Base-by-base conservation (phyloP, 2,329 filamentous ascomycete species). In the Coniochaeta prunicola region DNA sequence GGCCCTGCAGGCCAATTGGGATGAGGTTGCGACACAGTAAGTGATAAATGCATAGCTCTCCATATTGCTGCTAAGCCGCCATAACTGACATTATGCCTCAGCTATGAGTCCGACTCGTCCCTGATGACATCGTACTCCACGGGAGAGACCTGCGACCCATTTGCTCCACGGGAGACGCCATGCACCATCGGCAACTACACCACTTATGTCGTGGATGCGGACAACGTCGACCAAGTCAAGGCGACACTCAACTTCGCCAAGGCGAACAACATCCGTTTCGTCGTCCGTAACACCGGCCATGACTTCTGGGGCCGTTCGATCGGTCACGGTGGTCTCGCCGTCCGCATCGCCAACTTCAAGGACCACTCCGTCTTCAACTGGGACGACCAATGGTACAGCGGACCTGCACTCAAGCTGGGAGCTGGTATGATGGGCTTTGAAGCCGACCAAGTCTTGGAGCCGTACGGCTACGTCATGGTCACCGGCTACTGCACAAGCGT, bases 211-310 rank as follows among this genome's bases (percentile, higher is more conserved):
- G 62, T 70, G 12, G 58, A 63, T 31, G 61, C 59, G n/a, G 34
- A 59, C 28, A 56, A 58, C 15, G 53, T 57, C 33, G 28, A 30
- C 54, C 33, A 58, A 4, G 40, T 58, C 40, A 28, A 70, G 62
- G 66, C 73, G 8, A 71, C 68, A 2, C 64, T 75, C 19, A 57
- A 60, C 17, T 76, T 74, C 58, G 71, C 70, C 24, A 62, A 63
- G 50, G 62, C 64, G 54, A 62, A 70, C n/a, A 74, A 74, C 56
- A 63, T 78, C n/a, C 72, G 76, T 3, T 65, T 79, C 2, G 69
- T 74, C 3, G 69, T 79, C 56, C 76, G 73, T 63, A 76, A 75
- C 56, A 76, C 74, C 4, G 77, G 77, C 0, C 76, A 79, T 64
- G 75, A 76, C 58, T 74, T 67, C 50, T 60, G 71, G 6, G 68